Base-by-base conservation (phyloP, 768 basidiomycete species). In the Pleurotus citrinopileatus region DNA sequence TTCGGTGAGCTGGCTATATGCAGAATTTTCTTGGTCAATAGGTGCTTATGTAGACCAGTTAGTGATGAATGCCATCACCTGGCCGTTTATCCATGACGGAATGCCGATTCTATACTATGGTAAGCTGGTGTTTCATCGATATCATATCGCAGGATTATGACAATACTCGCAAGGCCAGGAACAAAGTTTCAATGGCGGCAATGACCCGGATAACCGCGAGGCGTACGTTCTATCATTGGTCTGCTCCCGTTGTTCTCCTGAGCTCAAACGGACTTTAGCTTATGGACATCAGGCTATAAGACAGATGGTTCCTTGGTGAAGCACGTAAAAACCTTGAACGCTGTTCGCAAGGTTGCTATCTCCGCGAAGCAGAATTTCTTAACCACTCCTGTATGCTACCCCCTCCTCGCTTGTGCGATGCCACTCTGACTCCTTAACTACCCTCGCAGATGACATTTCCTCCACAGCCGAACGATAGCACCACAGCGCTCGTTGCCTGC, bases 61-160 rank as follows among this genome's bases (percentile, higher is more conserved):
- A 37, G 44, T 61, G 32, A 76, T 71, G 61, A 87, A 87, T 62
- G 82, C 82, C 20, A 79, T 87, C 75, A 68, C 76, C 22, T 85
- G 82, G 69, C 76, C 73, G 46, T 87, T 86, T 64, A 77, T 84
- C 71, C 75, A 78, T 40, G 87, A 88, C 55, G 84, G 86, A 17
- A 82, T 87, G 58, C 86, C 86, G 2, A 83, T 87, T 54, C 65
- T 86, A 34, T 88, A 89, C 63, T 86, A 86, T 55, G 86, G 86
- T 65, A 36, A 34, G 57, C 52, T 15, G n/a, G n/a, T n/a, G n/a
- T 25, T 15, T 12, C 3, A 22, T 32, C 12, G 19, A 19, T 53
- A 17, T 19, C 36, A 13, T 22, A 32, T 25, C 12, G 13, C n/a
- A 13, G 15, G 32, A n/a, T 54, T 46, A 25, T 22, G 20, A 37